Evolutionary conservation across 2,329 filamentous ascomycete genomes (phyloP).

Genomic region (Hypoxylon sp.): DNA sequence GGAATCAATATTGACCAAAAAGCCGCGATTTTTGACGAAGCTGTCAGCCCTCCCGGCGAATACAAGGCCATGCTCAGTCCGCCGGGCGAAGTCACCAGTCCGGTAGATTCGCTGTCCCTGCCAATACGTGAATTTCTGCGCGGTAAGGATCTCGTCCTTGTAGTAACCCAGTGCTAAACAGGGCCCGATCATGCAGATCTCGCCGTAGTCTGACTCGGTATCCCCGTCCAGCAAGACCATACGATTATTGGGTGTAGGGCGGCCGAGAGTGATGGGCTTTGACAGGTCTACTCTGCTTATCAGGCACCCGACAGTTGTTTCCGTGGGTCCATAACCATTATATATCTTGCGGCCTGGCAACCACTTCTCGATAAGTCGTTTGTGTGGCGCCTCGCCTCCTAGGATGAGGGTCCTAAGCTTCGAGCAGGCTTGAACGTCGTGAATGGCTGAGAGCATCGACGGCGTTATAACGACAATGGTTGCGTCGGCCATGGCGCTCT

Average conservation of each 20-base stretch:
- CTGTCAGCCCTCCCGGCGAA: not conserved
- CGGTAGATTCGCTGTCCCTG: conserved; percentile 21
- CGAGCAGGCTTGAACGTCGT: not conserved
- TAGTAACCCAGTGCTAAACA: conserved; percentile 11
- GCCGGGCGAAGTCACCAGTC: conserved; percentile 22
- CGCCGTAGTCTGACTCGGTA: not conserved
- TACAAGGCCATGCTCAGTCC: conserved; percentile 23
- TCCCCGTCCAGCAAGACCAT: not conserved
- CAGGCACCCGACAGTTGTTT: conserved; percentile 16
- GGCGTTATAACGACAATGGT: not conserved
- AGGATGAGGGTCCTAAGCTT: not conserved
- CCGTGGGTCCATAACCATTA: conserved; percentile 29
- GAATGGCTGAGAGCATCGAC: not conserved
- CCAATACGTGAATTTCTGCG: conserved; percentile 18
- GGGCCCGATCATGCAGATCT: not conserved
- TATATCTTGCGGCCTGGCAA: conserved; percentile 18
- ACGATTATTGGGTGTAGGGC: conserved; percentile 1
- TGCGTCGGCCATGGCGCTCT: not conserved
- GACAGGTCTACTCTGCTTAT: conserved; percentile 4
- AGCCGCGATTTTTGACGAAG: not conserved
- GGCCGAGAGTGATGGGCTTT: conserved; percentile 16
- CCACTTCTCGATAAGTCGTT: not conserved
- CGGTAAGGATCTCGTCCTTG: conserved; percentile 12
- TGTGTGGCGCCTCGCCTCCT: not conserved
- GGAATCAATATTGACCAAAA: not conserved